Percentiles rank a stretch among this genome's conserved stretches.
These are phyloP conservation scores for Cyclostephanos invisitatus DNA, from an alignment of 108 stramenopile genomes.

Conservation along the genomic window DNA sequence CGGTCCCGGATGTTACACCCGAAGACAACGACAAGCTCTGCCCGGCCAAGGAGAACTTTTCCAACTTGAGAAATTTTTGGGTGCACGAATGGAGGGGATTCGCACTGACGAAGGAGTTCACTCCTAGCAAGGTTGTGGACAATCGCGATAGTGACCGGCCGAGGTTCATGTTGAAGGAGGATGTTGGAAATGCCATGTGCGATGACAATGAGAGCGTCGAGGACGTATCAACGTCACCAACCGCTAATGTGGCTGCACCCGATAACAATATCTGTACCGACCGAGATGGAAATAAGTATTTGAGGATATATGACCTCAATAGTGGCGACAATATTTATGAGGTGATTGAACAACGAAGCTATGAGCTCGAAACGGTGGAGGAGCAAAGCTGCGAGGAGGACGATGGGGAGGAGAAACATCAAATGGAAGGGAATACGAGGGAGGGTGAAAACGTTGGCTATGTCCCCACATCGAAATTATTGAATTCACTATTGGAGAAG, in stretches of 20 bases:
- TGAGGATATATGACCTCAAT: conserved; percentile 19
- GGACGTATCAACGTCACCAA: background rate
- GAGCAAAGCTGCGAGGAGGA: conserved; percentile 19
- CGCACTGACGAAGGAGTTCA: background rate
- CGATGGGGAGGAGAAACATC: background rate
- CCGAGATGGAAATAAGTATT: conserved; percentile 15
- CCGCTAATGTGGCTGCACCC: background rate
- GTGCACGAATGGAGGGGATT: conserved; percentile 5
- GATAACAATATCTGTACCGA: conserved; percentile 10
- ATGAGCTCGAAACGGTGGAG: conserved; percentile 21
- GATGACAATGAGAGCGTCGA: conserved; percentile 5
- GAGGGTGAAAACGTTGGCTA: background rate
- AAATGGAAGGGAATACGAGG: background rate
- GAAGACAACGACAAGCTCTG: background rate
- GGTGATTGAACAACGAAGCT: conserved; percentile 5
- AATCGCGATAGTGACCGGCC: background rate
- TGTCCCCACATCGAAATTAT: background rate
- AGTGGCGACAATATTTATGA: conserved; percentile 13
- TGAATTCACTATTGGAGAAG: conserved; percentile 1
- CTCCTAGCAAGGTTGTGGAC: background rate
- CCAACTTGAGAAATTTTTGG: conserved; percentile 9
- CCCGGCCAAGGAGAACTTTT: background rate
- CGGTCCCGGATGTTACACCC: background rate
- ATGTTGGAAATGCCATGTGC: conserved; percentile 19
- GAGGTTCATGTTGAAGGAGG: conserved; percentile 7